Evolutionary conservation across 495 filamentous ascomycete species (phyloP), one percentile per base, ranked within the genome.

Genomic region (Tuber brumale): DNA sequence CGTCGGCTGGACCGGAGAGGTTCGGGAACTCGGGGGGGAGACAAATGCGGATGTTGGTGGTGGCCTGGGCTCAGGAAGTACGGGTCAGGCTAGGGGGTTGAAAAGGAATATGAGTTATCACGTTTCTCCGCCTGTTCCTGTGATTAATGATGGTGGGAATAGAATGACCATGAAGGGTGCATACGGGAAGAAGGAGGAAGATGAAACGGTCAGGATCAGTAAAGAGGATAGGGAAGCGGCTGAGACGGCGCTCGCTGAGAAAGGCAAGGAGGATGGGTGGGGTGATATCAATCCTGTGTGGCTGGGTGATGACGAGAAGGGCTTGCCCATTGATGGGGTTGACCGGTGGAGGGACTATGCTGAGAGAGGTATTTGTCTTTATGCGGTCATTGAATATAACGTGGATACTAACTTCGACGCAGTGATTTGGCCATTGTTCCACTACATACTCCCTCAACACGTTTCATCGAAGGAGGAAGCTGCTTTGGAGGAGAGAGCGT

Each of bases 1-100:
- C 1, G 91, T 97, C 71, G 94, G 92, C 31, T 97, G 94, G 94
- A 95, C 94, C 2, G 94, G 94, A 45, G 94, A 97, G 83, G 92
- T 97, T 70, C 88, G 92, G 72, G 77, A 82, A 71, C 66, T 82
- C 73, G 70, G 19, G 77, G 46, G 12, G 78, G 73, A 21, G 51
- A 66, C 35, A 46, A 71, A 73, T 72, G 74, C 46, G 45, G 74
- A 16, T 27, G 37, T 18, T 70, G 80, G 7, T 83, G 84, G 21
- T 84, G 85, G 14, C 84, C n/a, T 16, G 73, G 43, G 46, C 27
- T 37, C 51, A 71, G 45, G 23, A 70, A 3, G 77, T 51, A 51
- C 73, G 76, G 66, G 79, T 80, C 16, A 70, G 73, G n/a, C 72
- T 73, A n/a, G 73, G 73, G 66, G 57, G 14, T 79, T 80, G 78